Conservation (phyloP, 257 asterid species). For the Mitragyna speciosa region DNA sequence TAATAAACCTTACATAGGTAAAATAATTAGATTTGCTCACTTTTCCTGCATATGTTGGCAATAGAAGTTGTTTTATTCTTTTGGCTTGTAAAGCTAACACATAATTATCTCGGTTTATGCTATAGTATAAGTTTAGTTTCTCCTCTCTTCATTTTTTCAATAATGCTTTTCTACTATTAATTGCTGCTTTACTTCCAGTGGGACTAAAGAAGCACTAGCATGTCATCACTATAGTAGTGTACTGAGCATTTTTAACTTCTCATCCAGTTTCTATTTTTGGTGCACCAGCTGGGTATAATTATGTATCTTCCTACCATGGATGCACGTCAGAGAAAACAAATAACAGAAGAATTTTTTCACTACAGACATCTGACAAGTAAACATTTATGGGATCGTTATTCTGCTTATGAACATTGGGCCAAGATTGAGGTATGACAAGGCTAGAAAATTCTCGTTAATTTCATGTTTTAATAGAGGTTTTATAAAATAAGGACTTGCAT, state of each 20-base stretch:
- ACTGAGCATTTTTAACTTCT: background rate
- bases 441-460: background rate
- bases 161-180: no score
- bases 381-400: conserved; percentile 71
- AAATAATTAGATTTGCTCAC: no score
- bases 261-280: conserved; percentile 11
- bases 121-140: no score
- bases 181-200: no score
- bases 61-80: no score
- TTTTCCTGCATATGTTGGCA: no score
- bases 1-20: no score
- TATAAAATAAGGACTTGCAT: background rate
- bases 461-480: background rate
- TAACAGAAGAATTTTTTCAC: conserved; percentile 89
- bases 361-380: conserved; percentile 67
- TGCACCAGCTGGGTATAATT: conserved; percentile 83
- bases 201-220: no score
- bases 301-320: conserved; percentile 97
- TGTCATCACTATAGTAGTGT: no score
- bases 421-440: conserved; percentile 74
- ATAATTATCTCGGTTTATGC: no score
- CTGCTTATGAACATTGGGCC: conserved; percentile 97
- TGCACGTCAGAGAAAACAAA: conserved; percentile 77
- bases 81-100: no score
- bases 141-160: no score